phyloP scores from a whole-genome alignment of 768 basidiomycete species.

The Chalciporus pseudorubinellus region DNA sequence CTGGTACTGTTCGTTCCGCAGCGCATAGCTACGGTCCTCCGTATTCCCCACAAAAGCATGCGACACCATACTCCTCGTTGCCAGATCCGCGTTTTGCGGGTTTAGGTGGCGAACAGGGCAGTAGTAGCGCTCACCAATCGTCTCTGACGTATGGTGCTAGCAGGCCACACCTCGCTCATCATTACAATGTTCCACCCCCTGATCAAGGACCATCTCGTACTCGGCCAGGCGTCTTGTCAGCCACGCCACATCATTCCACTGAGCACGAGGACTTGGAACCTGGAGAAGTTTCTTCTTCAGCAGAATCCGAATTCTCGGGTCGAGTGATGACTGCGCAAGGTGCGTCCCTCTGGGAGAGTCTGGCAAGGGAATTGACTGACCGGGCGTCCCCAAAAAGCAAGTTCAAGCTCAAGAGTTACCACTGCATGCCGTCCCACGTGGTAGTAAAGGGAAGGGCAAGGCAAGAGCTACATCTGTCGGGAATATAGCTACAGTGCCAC shows the following conservation, averaged over 20 bases:
- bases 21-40: neutral
- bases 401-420: neutral
- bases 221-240: neutral
- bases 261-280: conserved; percentile 21
- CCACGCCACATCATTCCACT: neutral
- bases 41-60: conserved; percentile 1
- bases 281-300: conserved; percentile 25
- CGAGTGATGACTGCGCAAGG: conserved; percentile 12
- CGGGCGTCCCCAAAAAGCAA: neutral
- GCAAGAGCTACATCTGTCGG: conserved; percentile 4
- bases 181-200: neutral
- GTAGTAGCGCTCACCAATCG: neutral
- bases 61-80: conserved; percentile 10
- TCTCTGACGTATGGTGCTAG: neutral
- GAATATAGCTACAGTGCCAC: neutral
- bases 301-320: conserved; percentile 24
- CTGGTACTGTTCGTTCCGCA: conserved; percentile 14
- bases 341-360: neutral
- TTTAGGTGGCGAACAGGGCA: neutral
- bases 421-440: neutral
- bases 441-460: conserved; percentile 9
- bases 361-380: no score
- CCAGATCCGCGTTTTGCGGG: conserved; percentile 13
- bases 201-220: conserved; percentile 7
- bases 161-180: neutral